A percentile compares a stretch with the other conserved stretches of the same genome.
These are phyloP conservation scores for Fusarium succisae DNA, from an alignment of 2,329 filamentous ascomycete species.

Conservation along the genomic window DNA sequence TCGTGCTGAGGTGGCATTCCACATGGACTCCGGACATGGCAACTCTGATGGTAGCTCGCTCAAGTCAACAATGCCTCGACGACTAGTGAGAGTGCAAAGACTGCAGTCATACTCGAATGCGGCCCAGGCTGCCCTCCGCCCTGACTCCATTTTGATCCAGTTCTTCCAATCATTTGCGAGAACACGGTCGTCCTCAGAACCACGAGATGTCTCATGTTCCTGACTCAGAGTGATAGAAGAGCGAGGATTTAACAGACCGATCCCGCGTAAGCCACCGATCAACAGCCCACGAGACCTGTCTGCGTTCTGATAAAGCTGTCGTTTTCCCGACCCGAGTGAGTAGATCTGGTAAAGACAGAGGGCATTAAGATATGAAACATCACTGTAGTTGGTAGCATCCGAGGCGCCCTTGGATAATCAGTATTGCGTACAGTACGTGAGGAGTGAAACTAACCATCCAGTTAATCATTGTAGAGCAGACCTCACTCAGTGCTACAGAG, in stretches of 20 bases:
- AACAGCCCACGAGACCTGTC: background rate
- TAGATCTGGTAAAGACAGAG: background rate
- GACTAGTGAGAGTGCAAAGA: background rate
- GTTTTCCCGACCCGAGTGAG: background rate
- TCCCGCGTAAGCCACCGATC: background rate
- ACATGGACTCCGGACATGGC: background rate
- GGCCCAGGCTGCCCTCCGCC: background rate
- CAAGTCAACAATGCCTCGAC: background rate
- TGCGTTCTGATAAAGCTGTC: background rate
- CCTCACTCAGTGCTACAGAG: background rate
- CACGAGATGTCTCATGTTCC: background rate
- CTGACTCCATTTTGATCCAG: background rate
- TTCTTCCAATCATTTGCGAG: background rate
- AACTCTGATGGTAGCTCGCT: background rate
- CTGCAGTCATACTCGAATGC: slow-evolving; percentile 1
- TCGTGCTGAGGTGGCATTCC: background rate
- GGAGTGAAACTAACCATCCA: background rate
- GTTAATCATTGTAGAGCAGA: background rate
- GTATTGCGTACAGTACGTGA: background rate
- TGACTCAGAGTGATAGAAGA: background rate
- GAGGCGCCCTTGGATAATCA: background rate
- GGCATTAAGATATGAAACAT: background rate
- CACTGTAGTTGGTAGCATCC: background rate
- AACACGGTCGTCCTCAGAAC: background rate
- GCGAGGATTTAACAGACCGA: background rate